These are phyloP conservation scores for Colletotrichum salicis DNA, from an alignment of 2,329 filamentous ascomycete species.

Conservation along the genomic window DNA sequence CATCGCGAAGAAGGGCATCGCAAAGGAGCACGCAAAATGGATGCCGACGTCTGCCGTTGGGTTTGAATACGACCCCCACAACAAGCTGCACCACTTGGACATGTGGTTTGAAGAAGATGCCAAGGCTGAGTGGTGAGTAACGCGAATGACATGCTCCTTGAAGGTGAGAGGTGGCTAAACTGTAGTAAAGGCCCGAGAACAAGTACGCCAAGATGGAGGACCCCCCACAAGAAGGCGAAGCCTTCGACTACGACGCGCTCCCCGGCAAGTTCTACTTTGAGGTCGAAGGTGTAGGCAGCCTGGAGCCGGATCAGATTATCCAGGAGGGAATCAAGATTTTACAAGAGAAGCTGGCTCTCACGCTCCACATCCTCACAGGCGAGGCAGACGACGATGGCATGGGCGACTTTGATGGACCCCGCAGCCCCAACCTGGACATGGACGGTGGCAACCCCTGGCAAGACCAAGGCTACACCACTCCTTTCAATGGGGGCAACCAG, in stretches of 20 bases:
- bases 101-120: constrained; percentile 94
- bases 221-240: constrained; percentile 81
- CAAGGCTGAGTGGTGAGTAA: constrained; percentile 81
- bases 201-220: constrained; percentile 85
- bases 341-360: constrained; percentile 86
- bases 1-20: constrained; percentile 97
- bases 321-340: constrained; percentile 88
- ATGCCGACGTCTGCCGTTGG: constrained; percentile 90
- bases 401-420: constrained; percentile 71
- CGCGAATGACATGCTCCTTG: neutral
- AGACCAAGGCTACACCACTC: constrained; percentile 75
- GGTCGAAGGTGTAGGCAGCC: constrained; percentile 86
- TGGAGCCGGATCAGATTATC: constrained; percentile 90
- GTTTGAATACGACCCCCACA: constrained; percentile 98
- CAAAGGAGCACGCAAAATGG: constrained; percentile 99
- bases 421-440: constrained; percentile 73
- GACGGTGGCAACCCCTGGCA: constrained; percentile 67
- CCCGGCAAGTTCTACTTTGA: constrained; percentile 92
- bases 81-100: constrained; percentile 91
- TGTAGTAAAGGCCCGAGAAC: constrained; percentile 75
- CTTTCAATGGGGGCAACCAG: constrained; percentile 67
- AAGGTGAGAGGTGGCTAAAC: constrained; percentile 36
- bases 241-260: constrained; percentile 90
- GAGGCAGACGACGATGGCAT: constrained; percentile 66
- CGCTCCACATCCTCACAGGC: constrained; percentile 73